Base-by-base conservation (phyloP, 805 yeast species). In the Candida caryicola region DNA sequence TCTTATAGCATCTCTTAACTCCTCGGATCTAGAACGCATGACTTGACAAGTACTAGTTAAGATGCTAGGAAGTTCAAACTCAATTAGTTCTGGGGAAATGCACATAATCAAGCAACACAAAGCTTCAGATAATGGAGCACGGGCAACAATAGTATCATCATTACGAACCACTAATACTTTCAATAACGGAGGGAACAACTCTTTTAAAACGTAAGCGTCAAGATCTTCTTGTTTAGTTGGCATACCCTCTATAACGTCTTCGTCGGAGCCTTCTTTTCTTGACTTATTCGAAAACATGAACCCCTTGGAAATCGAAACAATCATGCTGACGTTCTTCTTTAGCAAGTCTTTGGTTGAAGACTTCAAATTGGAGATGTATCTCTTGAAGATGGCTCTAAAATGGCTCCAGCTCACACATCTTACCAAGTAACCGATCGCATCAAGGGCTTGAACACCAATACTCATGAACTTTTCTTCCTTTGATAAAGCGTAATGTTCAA, bases 21-120 rank as follows among this genome's bases (percentile, higher is more conserved):
- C 95, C 58, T 88, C 96, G 3, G 90, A 77, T 54, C 87, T 79
- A 18, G 93, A 79, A 48, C 96, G 74, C 58, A 93, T 69, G 21
- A 87, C 83, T 57, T 91, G 97, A 57, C 96, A 89, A n/a, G 89
- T 73, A 46, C 81, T 79, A 0, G 96, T 85, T 46, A 93, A 69
- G 9, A 85, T 74, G 17, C 95, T 93, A 0, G 98, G 95, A 17
- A 93, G 70, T 34, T 80, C 77, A 4, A 69, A 52, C 14, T 73
- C 74, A 18, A 85, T 65, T 17, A 69, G 66, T 2, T 77, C 81
- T 8, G 71, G 68, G 0, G 83, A 66, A 29, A 91, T 69, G 35
- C 87, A 78, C 49, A 78, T 66, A 17, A 85, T 61, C 41, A 85
- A 73, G 38, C 81, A 76, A 4, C 85, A 80, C 33, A 89, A 64